A percentile compares a stretch with the other conserved stretches of the same genome.
phyloP scores from a whole-genome alignment of 495 filamentous ascomycete genomes.

The Aspergillus nanangensis region DNA sequence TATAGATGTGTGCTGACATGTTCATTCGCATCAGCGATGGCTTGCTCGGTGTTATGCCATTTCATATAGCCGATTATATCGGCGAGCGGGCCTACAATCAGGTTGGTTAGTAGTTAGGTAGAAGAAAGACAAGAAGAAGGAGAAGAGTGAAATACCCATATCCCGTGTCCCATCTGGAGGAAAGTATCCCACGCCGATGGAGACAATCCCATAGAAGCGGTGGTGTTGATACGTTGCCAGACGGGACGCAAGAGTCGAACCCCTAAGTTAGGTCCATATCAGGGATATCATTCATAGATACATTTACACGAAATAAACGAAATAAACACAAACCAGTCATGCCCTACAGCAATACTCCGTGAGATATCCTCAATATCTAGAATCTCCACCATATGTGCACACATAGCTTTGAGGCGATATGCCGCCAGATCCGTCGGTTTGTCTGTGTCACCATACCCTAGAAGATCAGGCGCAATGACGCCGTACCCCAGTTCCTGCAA shows the following conservation, averaged over 20 bases:
- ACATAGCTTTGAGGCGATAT: slow-evolving; percentile 32
- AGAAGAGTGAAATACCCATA: no score
- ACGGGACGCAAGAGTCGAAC: background rate
- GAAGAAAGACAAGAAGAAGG: no score
- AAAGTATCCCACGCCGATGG: no score
- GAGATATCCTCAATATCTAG: slow-evolving; percentile 18
- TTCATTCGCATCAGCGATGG: no score
- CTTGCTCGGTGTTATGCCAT: no score
- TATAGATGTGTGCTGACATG: no score
- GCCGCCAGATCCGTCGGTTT: slow-evolving; percentile 24
- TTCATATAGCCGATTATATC: no score
- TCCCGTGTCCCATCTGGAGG: no score
- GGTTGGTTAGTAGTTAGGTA: no score
- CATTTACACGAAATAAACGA: slow-evolving; percentile 19
- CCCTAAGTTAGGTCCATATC: slow-evolving; percentile 14
- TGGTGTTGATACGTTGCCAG: no score
- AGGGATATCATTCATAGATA: slow-evolving; percentile 22
- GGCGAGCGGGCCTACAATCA: no score
- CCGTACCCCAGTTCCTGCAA: slow-evolving; percentile 36
- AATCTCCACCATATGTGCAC: slow-evolving; percentile 31
- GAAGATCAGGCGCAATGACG: slow-evolving; percentile 41
- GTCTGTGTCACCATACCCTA: slow-evolving; percentile 45
- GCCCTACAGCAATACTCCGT: slow-evolving; percentile 16
- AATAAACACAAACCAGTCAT: slow-evolving; percentile 26
- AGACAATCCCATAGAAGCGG: no score